These are phyloP conservation scores for Anacardium occidentale DNA, from an alignment of 345 rosid genomes.

Conservation along the genomic window DNA sequence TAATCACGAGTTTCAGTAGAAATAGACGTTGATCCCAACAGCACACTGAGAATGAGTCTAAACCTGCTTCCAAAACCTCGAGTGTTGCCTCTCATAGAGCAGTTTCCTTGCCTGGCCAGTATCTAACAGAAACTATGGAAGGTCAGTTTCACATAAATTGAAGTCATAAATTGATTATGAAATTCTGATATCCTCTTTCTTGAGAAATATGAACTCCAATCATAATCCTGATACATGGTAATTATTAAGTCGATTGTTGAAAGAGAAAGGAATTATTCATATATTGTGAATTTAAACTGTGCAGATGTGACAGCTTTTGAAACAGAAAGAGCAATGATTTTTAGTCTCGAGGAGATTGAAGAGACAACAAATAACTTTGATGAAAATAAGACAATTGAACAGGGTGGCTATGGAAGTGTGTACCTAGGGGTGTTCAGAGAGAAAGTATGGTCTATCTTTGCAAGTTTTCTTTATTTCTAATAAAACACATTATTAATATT, in stretches of 20 bases:
- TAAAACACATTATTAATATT: neutral
- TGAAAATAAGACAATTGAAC: conserved; percentile 49
- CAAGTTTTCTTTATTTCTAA: neutral
- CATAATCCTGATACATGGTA: neutral
- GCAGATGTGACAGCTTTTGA: conserved; percentile 45
- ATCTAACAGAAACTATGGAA: conserved; percentile 34
- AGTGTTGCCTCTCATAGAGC: conserved; percentile 24
- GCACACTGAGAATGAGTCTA: conserved; percentile 22
- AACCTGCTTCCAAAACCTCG: conserved; percentile 35
- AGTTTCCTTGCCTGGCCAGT: conserved; percentile 30
- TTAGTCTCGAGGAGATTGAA: conserved; percentile 45
- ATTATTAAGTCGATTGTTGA: neutral
- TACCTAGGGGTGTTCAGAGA: conserved; percentile 46
- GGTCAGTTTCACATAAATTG: conserved; percentile 30
- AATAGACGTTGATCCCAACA: conserved; percentile 12
- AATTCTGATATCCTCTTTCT: too few relatives aligned
- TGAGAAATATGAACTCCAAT: too few relatives aligned
- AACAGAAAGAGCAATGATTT: conserved; percentile 52
- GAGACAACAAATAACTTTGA: conserved; percentile 54
- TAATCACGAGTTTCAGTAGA: conserved; percentile 29
- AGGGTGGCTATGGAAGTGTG: conserved; percentile 58
- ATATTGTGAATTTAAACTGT: neutral
- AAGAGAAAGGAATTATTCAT: neutral
- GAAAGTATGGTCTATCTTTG: conserved; percentile 29
- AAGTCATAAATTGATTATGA: neutral